These are phyloP conservation scores for Auricularia cornea DNA, from an alignment of 768 basidiomycete species.

Conservation along the genomic window DNA sequence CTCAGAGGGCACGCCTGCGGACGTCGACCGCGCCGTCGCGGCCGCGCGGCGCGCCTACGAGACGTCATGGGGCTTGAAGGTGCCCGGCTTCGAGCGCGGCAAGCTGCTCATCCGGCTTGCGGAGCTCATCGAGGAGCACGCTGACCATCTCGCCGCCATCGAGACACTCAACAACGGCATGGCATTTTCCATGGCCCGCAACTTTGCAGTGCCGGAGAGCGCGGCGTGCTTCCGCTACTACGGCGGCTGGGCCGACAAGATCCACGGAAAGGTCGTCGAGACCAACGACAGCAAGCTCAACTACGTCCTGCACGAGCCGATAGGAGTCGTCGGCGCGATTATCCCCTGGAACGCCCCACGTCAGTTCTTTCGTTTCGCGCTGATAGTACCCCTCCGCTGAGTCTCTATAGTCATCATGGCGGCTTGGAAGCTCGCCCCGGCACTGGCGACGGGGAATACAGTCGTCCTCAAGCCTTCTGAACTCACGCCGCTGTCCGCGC, in stretches of 20 bases:
- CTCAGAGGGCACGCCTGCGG: conserved; percentile 27
- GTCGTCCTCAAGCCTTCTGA: too few relatives aligned
- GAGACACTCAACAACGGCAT: too few relatives aligned
- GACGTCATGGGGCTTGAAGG: too few relatives aligned
- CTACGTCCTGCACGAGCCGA: conserved; percentile 81
- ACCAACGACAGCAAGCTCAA: conserved; percentile 67
- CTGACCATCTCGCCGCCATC: conserved; percentile 72
- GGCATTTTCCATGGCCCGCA: too few relatives aligned
- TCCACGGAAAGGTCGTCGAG: too few relatives aligned
- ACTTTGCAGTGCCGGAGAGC: too few relatives aligned
- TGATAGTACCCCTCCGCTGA: conserved; percentile 12
- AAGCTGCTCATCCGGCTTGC: conserved; percentile 78
- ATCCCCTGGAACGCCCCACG: too few relatives aligned
- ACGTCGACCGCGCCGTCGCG: conserved; percentile 76
- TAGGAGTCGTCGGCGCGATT: conserved; percentile 95
- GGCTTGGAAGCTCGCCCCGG: conserved; percentile 88
- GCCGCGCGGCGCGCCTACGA: conserved; percentile 81
- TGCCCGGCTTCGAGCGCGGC: conserved; percentile 72
- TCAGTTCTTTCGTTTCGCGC: conserved; percentile 52
- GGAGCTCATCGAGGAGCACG: conserved; percentile 81
- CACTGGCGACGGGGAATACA: too few relatives aligned
- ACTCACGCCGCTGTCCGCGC: too few relatives aligned
- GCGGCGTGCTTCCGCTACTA: too few relatives aligned
- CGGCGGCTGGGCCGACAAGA: too few relatives aligned
- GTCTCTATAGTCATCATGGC: conserved; percentile 1